Base-by-base conservation (phyloP, 768 basidiomycete genomes). In the Xerocomus spinulosus region DNA sequence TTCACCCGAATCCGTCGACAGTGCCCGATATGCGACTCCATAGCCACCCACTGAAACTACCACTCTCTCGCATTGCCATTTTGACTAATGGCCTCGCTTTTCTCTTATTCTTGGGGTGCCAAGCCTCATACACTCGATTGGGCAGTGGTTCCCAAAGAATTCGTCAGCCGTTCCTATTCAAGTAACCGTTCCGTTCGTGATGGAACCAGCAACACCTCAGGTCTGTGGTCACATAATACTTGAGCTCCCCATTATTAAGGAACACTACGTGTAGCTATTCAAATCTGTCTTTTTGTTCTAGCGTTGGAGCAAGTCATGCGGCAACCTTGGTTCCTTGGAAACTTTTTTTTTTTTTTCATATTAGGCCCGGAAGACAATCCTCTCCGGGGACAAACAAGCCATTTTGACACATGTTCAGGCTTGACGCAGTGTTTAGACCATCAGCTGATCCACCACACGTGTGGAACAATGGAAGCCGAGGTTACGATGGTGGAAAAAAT, bases 1-100 rank as follows among this genome's bases (percentile, higher is more conserved):
- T 55, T 56, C 61, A 57, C 55, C 66, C 67, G 66, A 67, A 42
- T 55, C 67, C 65, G 66, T 66, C 37, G 43, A 48, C 50, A 63
- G 41, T 51, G 34, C 55, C 62, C 60, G 58, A 49, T 51, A 46
- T 43, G 55, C 46, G 49, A 44, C 33, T 49, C 53, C 57, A 68
- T 65, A 58, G 66, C 67, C 63, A 52, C 56, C 10, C 35, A 46
- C 44, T 41, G 42, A 50, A 28, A 57, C 50, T 29, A 39, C 59
- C 57, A 41, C 52, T 43, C 40, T 55, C 54, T 35, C 58, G 56
- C 65, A 63, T 61, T 59, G 62, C 65, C 60, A 50, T 29, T 44
- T 62, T 68, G 58, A 65, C 67, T 61, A 64, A 67, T 58, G 24
- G 2, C 44, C 57, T 63, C 49, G 40, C 54, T 41, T 52, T 54